phyloP scores from a whole-genome alignment of 78 protist species.

The Andalucia godoyi region DNA sequence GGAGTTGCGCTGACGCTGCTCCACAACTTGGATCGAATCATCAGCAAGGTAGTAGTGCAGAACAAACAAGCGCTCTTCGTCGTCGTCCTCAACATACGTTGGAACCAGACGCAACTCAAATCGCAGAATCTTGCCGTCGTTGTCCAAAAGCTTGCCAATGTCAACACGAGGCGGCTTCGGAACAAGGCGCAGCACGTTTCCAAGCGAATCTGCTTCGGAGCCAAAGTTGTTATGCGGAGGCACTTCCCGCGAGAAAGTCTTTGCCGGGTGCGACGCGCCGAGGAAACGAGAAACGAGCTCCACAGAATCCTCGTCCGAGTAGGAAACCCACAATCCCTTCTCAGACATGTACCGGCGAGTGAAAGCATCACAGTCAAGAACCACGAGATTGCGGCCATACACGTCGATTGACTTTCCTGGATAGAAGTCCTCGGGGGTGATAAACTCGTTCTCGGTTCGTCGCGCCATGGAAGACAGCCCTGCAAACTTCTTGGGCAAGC shows the following conservation, averaged over 20 bases:
- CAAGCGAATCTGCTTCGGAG: slow-evolving; percentile 31
- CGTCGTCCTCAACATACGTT: not conserved
- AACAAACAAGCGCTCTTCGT: slow-evolving; percentile 34
- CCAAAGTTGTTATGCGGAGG: slow-evolving; percentile 33
- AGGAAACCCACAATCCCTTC: not conserved
- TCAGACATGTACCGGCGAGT: slow-evolving; percentile 13
- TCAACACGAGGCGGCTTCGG: slow-evolving; percentile 10
- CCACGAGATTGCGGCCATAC: slow-evolving; percentile 9
- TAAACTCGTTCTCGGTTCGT: too few species aligned
- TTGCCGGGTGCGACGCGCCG: not conserved
- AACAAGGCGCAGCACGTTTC: not conserved
- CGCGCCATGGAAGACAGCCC: too few species aligned
- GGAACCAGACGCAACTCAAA: slow-evolving; percentile 18
- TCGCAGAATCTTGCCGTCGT: slow-evolving; percentile 29
- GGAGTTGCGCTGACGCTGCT: slow-evolving; percentile 26
- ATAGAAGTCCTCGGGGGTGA: not conserved
- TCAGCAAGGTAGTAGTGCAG: slow-evolving; percentile 39
- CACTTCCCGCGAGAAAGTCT: not conserved
- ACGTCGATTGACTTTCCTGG: not conserved
- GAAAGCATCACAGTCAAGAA: slow-evolving; percentile 22
- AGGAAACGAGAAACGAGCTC: not conserved
- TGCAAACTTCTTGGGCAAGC: too few species aligned
- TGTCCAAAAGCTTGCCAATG: not conserved
- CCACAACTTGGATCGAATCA: slow-evolving; percentile 38
- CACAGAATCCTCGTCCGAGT: not conserved